These are phyloP conservation scores for Rhizopus delemar DNA, from an alignment of 371 early-diverging fungal species.

Conservation along the genomic window DNA sequence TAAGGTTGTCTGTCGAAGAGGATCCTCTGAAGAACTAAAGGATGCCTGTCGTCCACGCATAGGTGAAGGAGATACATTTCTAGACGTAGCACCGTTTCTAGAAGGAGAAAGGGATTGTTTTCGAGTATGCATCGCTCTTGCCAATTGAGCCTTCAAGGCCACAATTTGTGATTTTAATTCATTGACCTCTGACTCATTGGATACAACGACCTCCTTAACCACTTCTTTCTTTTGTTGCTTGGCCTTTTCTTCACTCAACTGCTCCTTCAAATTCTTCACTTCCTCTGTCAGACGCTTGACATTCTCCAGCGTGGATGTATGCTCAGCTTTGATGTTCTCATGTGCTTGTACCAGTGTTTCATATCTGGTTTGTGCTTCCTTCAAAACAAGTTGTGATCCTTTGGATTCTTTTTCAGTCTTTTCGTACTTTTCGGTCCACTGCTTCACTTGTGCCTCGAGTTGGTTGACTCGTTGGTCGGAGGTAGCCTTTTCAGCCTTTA, in stretches of 20 bases:
- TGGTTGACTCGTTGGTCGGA: conserved; percentile 50
- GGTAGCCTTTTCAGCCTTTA: conserved; percentile 67
- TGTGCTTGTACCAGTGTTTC: conserved; percentile 25
- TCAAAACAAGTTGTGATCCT: conserved; percentile 40
- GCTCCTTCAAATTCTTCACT: conserved; percentile 52
- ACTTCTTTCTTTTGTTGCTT: conserved; percentile 35
- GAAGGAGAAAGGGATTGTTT: conserved; percentile 24
- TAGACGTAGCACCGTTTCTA: conserved; percentile 3
- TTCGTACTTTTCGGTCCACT: conserved; percentile 71
- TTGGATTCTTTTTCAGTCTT: conserved; percentile 49
- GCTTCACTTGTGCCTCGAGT: conserved; percentile 63
- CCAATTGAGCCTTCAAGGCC: conserved; percentile 40
- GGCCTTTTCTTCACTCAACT: conserved; percentile 61
- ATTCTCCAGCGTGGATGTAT: conserved; percentile 47
- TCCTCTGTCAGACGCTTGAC: conserved; percentile 57
- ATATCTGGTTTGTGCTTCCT: conserved; percentile 44
- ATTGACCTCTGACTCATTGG: conserved; percentile 18
- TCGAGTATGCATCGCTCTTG: conserved; percentile 31
- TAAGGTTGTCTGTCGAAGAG: conserved; percentile 16
- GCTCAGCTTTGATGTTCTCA: conserved; percentile 36
- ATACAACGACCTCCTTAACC: too few species aligned
- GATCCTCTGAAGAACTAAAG: conserved; percentile 7
- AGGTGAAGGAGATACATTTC: conserved; percentile 25
- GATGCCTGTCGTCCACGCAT: conserved; percentile 6
- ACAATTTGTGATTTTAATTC: conserved; percentile 40